Conservation (phyloP, 2,329 filamentous ascomycete genomes). For the Colletotrichum cuscutae region DNA sequence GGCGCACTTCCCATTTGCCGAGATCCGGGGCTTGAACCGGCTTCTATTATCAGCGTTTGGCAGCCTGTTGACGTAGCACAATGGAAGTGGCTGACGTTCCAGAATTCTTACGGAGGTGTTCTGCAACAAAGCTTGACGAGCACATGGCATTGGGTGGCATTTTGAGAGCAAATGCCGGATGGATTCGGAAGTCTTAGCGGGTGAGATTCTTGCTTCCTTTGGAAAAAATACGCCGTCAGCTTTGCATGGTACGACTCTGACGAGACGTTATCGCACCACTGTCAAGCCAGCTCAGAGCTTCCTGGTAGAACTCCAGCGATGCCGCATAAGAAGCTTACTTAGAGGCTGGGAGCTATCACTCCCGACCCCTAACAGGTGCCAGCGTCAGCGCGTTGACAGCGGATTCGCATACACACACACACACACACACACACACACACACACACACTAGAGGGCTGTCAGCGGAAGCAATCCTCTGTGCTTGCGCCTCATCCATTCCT, state of each 20-base stretch:
- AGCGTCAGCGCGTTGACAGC: conserved; percentile 6
- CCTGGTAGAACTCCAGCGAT: no score
- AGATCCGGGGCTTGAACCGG: neutral
- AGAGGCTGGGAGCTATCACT: neutral
- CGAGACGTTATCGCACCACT: neutral
- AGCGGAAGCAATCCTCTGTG: neutral
- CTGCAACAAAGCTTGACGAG: neutral
- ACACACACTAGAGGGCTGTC: neutral
- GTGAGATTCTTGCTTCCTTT: conserved; percentile 5
- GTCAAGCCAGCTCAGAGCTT: neutral
- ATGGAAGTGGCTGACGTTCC: neutral
- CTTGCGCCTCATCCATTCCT: neutral
- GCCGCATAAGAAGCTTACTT: no score
- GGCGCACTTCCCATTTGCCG: neutral
- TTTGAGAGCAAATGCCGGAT: neutral
- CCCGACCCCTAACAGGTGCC: neutral
- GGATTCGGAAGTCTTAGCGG: neutral
- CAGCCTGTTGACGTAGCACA: neutral
- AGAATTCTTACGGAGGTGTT: neutral
- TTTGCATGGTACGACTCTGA: conserved; percentile 24
- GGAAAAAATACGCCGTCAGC: neutral
- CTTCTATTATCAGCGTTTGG: neutral
- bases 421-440: neutral
- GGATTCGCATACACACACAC: neutral
- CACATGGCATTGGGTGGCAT: neutral